phyloP scores from a whole-genome alignment of 495 filamentous ascomycete genomes.

The Glutinoglossum americanum region DNA sequence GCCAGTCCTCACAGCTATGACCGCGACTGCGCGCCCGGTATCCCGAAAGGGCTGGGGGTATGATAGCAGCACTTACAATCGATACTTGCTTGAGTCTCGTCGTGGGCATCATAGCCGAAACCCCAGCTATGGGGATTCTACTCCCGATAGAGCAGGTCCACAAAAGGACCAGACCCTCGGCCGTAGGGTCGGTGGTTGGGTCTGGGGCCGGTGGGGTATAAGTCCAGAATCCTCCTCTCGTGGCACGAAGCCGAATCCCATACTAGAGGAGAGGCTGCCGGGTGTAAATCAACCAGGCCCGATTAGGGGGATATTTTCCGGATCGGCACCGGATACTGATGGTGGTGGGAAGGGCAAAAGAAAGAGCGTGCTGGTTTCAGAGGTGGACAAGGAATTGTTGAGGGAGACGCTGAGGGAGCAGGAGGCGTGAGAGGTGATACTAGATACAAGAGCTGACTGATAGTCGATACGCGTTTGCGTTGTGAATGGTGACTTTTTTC shows the following conservation, averaged over 20 bases:
- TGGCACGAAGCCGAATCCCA: not conserved
- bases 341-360: not conserved
- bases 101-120: not conserved
- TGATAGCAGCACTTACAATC: slow-evolving; percentile 1
- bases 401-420: not conserved
- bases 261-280: not conserved
- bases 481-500: not conserved
- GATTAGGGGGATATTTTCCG: not conserved
- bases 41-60: not conserved
- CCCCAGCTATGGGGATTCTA: not conserved
- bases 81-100: not conserved
- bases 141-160: not conserved
- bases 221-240: not conserved
- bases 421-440: not conserved
- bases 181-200: slow-evolving; percentile 1
- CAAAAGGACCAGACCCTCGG: not conserved
- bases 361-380: not conserved
- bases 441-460: not conserved
- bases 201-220: not conserved
- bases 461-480: not conserved
- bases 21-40: not conserved
- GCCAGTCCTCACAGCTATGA: not conserved
- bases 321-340: not conserved
- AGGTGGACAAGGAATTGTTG: not conserved
- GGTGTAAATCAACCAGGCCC: slow-evolving; percentile 1